Conservation (phyloP, 805 yeast genomes). For the Zygosaccharomyces pseudorouxii region DNA sequence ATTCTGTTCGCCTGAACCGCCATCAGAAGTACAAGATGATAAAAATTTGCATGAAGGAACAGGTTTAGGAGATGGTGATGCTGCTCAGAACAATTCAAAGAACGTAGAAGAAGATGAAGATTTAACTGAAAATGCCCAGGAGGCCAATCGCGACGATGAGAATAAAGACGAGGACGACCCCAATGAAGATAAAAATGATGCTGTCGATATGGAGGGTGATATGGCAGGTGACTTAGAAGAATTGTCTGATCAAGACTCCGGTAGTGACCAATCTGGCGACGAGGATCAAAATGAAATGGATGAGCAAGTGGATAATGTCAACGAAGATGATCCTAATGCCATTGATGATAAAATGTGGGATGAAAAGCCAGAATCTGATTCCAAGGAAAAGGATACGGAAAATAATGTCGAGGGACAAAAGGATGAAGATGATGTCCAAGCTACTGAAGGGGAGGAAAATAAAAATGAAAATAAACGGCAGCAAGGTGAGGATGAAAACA, state of each 20-base stretch:
- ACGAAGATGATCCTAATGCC: slow-evolving; percentile 89
- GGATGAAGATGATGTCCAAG: slow-evolving; percentile 41
- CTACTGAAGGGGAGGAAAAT: slow-evolving; percentile 37
- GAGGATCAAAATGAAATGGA: slow-evolving; percentile 72
- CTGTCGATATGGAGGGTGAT: slow-evolving; percentile 92
- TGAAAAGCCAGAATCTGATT: slow-evolving; percentile 73
- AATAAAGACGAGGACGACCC: slow-evolving; percentile 48
- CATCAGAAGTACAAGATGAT: slow-evolving; percentile 54
- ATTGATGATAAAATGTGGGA: slow-evolving; percentile 98
- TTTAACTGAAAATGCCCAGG: slow-evolving; percentile 69
- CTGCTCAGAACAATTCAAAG: slow-evolving; percentile 73
- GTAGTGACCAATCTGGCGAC: slow-evolving; percentile 49
- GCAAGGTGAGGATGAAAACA: slow-evolving; percentile 33
- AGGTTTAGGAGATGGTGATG: slow-evolving; percentile 89
- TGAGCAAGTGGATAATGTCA: slow-evolving; percentile 84
- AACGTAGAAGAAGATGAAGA: slow-evolving; percentile 92
- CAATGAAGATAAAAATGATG: slow-evolving; percentile 70
- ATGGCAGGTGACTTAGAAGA: slow-evolving; percentile 94
- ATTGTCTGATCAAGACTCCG: slow-evolving; percentile 60
- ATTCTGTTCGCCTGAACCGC: slow-evolving; percentile 87
- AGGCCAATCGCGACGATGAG: slow-evolving; percentile 67
- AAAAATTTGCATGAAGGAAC: slow-evolving; percentile 79
- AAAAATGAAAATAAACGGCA: slow-evolving; percentile 38
- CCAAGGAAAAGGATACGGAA: slow-evolving; percentile 80
- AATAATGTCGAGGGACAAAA: slow-evolving; percentile 54